Conservation (phyloP, 106 monocot genomes). For the Dendrobium nobile region DNA sequence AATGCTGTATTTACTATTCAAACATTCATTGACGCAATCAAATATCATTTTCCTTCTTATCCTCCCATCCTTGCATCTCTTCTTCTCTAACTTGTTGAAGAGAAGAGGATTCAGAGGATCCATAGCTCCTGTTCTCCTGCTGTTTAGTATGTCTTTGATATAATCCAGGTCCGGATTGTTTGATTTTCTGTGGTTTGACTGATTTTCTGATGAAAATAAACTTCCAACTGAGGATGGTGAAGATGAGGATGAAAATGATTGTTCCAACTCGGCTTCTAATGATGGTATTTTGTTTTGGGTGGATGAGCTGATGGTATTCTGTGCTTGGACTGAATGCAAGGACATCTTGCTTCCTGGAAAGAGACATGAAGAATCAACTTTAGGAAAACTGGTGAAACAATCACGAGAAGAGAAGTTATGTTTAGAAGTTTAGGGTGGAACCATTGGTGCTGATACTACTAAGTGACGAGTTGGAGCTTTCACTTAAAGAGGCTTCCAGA, state of each 20-base stretch:
- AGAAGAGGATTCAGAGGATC: constrained; percentile 31
- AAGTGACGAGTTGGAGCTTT: constrained; percentile 46
- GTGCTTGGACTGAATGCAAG: constrained; percentile 32
- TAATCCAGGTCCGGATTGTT: constrained; percentile 25
- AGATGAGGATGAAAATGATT: constrained; percentile 43
- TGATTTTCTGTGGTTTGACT: not conserved
- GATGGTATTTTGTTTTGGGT: constrained; percentile 12
- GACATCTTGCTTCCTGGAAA: constrained; percentile 37
- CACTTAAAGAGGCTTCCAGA: constrained; percentile 50
- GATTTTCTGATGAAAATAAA: constrained; percentile 5
- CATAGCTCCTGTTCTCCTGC: not conserved
- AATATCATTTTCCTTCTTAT: constrained; percentile 52
- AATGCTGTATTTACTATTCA: constrained; percentile 38
- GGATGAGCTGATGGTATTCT: constrained; percentile 8
- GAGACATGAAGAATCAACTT: not conserved
- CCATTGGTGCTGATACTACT: constrained; percentile 48
- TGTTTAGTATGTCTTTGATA: constrained; percentile 28
- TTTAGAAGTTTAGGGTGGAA: constrained; percentile 14
- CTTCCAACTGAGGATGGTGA: constrained; percentile 2
- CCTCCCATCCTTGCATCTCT: constrained; percentile 18
- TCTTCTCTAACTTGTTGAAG: constrained; percentile 44
- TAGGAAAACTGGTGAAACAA: not conserved
- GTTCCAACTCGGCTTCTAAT: constrained; percentile 19
- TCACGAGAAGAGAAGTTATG: not conserved
- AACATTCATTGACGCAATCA: constrained; percentile 61